Evolutionary conservation across 2,329 filamentous ascomycete genomes (phyloP), one percentile per base, ranked within the genome.

Genomic region (Aspergillus puulaauensis): DNA sequence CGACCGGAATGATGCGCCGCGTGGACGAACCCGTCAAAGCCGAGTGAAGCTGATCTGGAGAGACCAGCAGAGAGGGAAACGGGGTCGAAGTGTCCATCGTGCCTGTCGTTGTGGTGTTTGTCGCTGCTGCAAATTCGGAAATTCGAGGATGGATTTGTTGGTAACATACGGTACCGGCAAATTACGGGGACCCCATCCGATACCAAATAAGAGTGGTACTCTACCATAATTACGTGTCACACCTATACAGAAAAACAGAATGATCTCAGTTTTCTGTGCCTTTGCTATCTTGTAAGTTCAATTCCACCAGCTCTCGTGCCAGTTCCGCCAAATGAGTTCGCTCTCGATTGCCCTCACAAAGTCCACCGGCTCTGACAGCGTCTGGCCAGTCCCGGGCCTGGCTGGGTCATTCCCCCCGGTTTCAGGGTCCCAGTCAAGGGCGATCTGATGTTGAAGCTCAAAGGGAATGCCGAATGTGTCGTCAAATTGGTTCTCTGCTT

Each of bases 1-100:
- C 66, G 2, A 70, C 47, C 15, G 68, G 66, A 43, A 70, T 41
- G 17, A 70, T 64, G 9, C 68, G 65, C 6, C 56, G 49, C 3
- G 56, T 12, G 1, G 27, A 39, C 7, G 43, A 6, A 12, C 14
- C 35, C n/a, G 33, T n/a, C 4, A 58, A 45, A 6, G 51, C 56
- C 8, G 45, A 17, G 31, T 64, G 47, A 15, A 64, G 58, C 35
- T 65, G 57, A 5, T 21, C 31, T 11, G 64, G 64, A 3, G 56
- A 39, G 11, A 65, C 56, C 3, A 66, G 57, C 5, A 48, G 48
- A 27, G 60, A 57, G 1, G 51, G 1, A 40, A 63, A 64, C 7
- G 57, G 58, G 15, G 53, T 48, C 23, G 24, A 17, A 4, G 35
- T 31, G 7, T 19, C 33, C 49, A 57, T 49, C 23, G 21, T 50